Evolutionary conservation across 2,329 filamentous ascomycete species (phyloP), one percentile per base, ranked within the genome.

Genomic region (Phialemoniopsis sp.): DNA sequence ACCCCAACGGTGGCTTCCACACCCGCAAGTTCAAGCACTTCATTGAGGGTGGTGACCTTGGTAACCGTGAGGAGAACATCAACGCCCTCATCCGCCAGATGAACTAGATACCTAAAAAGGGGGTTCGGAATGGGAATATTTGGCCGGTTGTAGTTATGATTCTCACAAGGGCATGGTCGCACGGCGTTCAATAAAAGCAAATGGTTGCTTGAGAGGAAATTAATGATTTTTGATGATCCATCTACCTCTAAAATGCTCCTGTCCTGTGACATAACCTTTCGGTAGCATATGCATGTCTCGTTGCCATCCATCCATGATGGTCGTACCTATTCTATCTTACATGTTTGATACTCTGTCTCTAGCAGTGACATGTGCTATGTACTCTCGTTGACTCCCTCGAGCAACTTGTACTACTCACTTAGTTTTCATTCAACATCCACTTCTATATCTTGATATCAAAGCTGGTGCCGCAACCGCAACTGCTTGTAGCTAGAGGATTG

Each of bases 31-130:
- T 97, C 84, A 93, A 89, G 80, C 90, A 97, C 79, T 97, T 88
- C 77, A 87, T 97, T 50, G 87, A 96, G 80, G 93, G 91, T 72
- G 93, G 93, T 85, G 93, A 98, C 72, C 77, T 94, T 58, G 93
- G 93, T 68, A 97, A 98, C 83, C 87, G 93, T 56, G 93, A 98
- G 80, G 90, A 97, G 62, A 84, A 90, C 76, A 96, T 97, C 82
- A 97, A 97, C 73, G 78, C 72, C 60, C 82, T 97, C 64, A 86
- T 98, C 77, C 83, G 88, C 72, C 89, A 95, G 78, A 97, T 97
- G 93, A 97, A 97, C 82, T 98, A 94, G 21, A 26, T 26, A 26
- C 21, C 21, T 26, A 26, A 26, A 26, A 66, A 53, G 21, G n/a
- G 10, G 7, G 9, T 36, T 7, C 10, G 5, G 7, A 3, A 18